These are phyloP conservation scores for Zymoseptoria passerinii DNA, from an alignment of 2,329 filamentous ascomycete species.

Conservation along the genomic window DNA sequence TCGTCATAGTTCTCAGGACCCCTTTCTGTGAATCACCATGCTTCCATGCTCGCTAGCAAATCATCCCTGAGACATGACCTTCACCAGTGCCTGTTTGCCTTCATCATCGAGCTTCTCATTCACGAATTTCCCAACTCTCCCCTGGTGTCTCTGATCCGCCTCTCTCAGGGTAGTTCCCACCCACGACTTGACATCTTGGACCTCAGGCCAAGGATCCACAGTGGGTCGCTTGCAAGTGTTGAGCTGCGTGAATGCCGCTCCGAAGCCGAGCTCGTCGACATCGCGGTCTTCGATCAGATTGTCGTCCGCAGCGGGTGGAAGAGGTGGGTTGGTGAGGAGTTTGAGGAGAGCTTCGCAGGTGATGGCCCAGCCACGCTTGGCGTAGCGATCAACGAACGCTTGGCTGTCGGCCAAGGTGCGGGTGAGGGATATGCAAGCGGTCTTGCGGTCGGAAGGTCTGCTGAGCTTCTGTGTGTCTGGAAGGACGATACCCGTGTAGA, in stretches of 20 bases:
- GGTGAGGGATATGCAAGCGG: constrained; percentile 83
- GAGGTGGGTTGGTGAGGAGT: constrained; percentile 79
- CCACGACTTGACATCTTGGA: constrained; percentile 72
- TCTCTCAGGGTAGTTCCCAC: constrained; percentile 71
- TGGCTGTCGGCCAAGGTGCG: constrained; percentile 83
- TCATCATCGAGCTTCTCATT: constrained; percentile 53
- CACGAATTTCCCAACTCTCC: constrained; percentile 63
- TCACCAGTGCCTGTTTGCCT: constrained; percentile 33
- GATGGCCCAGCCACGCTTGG: constrained; percentile 78
- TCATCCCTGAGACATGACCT: constrained; percentile 23
- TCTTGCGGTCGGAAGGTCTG: constrained; percentile 82
- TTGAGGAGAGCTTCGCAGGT: constrained; percentile 86
- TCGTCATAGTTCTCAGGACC: neutral
- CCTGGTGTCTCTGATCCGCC: constrained; percentile 65
- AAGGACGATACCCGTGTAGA: constrained; percentile 82
- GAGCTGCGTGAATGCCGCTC: constrained; percentile 85
- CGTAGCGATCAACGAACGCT: constrained; percentile 64
- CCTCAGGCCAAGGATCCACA: constrained; percentile 77
- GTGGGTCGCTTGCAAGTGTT: constrained; percentile 75
- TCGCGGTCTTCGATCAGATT: constrained; percentile 80
- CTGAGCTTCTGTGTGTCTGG: constrained; percentile 82
- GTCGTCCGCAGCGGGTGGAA: constrained; percentile 56
- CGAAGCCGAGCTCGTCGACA: constrained; percentile 90
- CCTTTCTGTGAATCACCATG: neutral
- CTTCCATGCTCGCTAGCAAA: neutral